Base-by-base conservation (phyloP, 495 filamentous ascomycete genomes). In the Astrocystis sublimbata region DNA sequence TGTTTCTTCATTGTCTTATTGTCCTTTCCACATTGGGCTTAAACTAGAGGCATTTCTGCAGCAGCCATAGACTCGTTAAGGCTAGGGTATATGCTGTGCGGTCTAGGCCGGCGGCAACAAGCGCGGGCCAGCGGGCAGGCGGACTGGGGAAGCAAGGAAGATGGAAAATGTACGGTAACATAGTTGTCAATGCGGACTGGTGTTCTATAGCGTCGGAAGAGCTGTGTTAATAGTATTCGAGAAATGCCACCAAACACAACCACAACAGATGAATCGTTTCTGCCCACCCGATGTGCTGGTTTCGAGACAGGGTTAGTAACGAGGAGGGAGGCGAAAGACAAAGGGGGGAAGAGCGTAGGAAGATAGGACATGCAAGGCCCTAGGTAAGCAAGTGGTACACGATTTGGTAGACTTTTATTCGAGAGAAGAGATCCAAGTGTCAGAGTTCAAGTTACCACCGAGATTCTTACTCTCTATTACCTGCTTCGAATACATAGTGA, bases 271-370 rank as follows among this genome's bases (percentile, higher is more conserved):
- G 60, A 51, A 56, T 62, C 60, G 42, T 40, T 33, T 62, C 45
- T 43, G 47, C 47, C 60, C 41, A 42, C 41, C 33, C 51, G 50
- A 56, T 56, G n/a, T n/a, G 60, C 60, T 55, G 51, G 38, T 49
- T 62, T 50, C 56, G 60, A 62, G 60, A 62, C 60, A 62, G 49
- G 50, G 60, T 51, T 17, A 61, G 40, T 50, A 50, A 24, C 13
- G 3, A 53, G 41, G 28, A 58, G 33, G 51, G 56, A 56, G 60
- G 50, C 26, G 30, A 19, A 33, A 40, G 28, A 57, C 54, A 57
- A 12, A 49, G 46, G 46, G 30, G 13, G 26, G n/a, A n/a, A n/a
- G n/a, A n/a, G n/a, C n/a, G n/a, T n/a, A n/a, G n/a, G n/a, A n/a
- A n/a, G n/a, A n/a, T n/a, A n/a, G n/a, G n/a, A n/a, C n/a, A n/a